Evolutionary conservation across 202 grass and related monocot genomes (phyloP), one percentile per base, ranked within the genome.

Genomic region (Zoysia matrella): DNA sequence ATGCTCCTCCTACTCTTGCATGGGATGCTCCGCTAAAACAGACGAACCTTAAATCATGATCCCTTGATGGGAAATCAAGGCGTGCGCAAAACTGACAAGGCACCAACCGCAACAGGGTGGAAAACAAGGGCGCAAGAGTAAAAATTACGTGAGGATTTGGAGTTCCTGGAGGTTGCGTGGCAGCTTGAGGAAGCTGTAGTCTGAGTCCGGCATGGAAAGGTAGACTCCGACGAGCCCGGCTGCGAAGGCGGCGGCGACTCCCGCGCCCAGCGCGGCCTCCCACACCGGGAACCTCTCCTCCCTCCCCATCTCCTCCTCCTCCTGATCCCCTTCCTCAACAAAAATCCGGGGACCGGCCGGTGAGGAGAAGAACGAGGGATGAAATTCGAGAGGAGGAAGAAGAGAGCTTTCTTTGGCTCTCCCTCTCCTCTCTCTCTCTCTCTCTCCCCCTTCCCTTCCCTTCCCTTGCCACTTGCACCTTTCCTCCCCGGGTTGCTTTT

Each of bases 111-210:
- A 43, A 81, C 79, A 41, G 49, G 76, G 73, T 36, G 83, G 57
- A 65, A 3, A 85, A 11, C n/a, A 72, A 4, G 13, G 1, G 13
- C 46, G 8, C 47, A 7, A 51, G 46, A 49, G 61, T 47, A 36
- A 36, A 15, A 54, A 30, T 76, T 97, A 98, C 96, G 90, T 95
- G 63, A 99, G 91, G 76, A 90, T 90, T 84, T 88, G 89, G 78
- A 99, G 86, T 75, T 99, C 96, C 22, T 99, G 85, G 71, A 99
- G 90, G 56, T 90, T 92, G 47, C 68, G 96, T 1, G 93, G 96
- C 66, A 99, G 57, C 91, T 95, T 99, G 80, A 99, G 96, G 87
- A 95, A 99, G 72, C 93, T 99, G 82, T 94, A 99, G 81, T 99
- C 93, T 66, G 90, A 94, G 65, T 92, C 89, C 74, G 96, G 96